Evolutionary conservation across 805 yeast species (phyloP).

Genomic region (Helenozyma rhizophorensis): DNA sequence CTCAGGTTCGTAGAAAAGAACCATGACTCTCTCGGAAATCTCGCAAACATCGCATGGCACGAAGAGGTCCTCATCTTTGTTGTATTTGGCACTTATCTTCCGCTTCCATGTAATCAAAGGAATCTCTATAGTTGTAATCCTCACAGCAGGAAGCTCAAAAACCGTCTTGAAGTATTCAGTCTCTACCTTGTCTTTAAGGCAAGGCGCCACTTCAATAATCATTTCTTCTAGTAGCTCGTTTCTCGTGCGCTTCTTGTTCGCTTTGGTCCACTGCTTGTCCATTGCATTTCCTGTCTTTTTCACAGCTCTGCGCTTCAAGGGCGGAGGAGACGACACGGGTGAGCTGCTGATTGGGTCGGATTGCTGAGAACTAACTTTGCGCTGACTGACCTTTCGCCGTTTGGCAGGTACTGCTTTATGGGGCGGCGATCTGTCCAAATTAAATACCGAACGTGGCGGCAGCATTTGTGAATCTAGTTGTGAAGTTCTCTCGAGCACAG

Average conservation of each 20-base stretch:
- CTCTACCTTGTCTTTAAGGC: conserved; percentile 21
- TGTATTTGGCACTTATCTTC: conserved; percentile 44
- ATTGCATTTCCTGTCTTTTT: conserved; percentile 3
- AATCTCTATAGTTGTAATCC: conserved; percentile 20
- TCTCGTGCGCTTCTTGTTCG: conserved; percentile 39
- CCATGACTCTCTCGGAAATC: conserved; percentile 40
- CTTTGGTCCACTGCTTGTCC: conserved; percentile 29
- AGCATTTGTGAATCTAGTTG: neutral
- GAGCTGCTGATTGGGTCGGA: conserved; percentile 1
- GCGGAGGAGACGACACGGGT: conserved; percentile 9
- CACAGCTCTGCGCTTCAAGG: conserved; percentile 2
- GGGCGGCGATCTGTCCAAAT: no score
- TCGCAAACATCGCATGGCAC: conserved; percentile 45
- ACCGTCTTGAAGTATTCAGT: conserved; percentile 15
- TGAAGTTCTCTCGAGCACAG: conserved; percentile 3
- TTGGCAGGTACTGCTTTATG: no score
- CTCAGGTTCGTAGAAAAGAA: conserved; percentile 44
- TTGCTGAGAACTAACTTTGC: no score
- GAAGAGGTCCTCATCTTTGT: conserved; percentile 45
- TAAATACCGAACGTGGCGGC: no score
- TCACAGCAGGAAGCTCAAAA: conserved; percentile 19
- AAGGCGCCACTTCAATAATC: conserved; percentile 38
- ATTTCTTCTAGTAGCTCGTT: conserved; percentile 51
- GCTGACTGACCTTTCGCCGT: no score
- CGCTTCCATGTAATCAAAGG: conserved; percentile 55